Base-by-base conservation (phyloP, 768 basidiomycete genomes). In the Kwoniella sp. region DNA sequence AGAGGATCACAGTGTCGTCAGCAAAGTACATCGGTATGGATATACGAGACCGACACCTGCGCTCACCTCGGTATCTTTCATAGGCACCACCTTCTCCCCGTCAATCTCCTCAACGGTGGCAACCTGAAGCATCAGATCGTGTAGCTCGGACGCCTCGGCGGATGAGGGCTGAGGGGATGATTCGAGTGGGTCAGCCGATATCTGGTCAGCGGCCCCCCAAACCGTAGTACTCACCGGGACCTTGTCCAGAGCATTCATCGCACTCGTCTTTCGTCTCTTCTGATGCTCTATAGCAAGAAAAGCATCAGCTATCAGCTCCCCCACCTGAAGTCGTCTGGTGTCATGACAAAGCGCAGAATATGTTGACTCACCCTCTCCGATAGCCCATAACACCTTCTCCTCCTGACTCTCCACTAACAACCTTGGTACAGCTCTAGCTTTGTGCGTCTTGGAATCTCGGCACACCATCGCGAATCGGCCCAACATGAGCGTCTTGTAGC, bases 381-480 rank as follows among this genome's bases (percentile, higher is more conserved):
- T 86, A 0, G 83, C 79, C 71, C 85, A 85, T 25, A 92, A 82
- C 1, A 83, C 82, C 29, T 84, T 79, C 77, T 92, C 91, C 71
- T 90, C 89, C 2, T 85, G 80, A 0, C 86, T 87, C 20, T 83
- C 81, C 28, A 88, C 82, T 7, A 84, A 79, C 15, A 93, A 82
- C 8, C 85, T 86, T 69, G 89, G 88, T 26, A 93, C 87, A 9
- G 84, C 80, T 38, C 84, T 82, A 0, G 91, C 87, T 56, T 84
- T 85, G 66, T 88, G 86, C 2, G 89, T 89, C 15, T 78, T 76
- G 0, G 88, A 85, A 72, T 92, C 88, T 62, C 90, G 83, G 75
- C 90, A 91, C 7, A 92, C 91, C 91, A 93, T 93, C 0, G 88
- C 88, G 82, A 93, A 93, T n/a, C 91, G 86, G n/a, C 92, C 91